Evolutionary conservation across 768 basidiomycete genomes (phyloP), one percentile per base, ranked within the genome.

Genomic region (Auriscalpium vulgare): DNA sequence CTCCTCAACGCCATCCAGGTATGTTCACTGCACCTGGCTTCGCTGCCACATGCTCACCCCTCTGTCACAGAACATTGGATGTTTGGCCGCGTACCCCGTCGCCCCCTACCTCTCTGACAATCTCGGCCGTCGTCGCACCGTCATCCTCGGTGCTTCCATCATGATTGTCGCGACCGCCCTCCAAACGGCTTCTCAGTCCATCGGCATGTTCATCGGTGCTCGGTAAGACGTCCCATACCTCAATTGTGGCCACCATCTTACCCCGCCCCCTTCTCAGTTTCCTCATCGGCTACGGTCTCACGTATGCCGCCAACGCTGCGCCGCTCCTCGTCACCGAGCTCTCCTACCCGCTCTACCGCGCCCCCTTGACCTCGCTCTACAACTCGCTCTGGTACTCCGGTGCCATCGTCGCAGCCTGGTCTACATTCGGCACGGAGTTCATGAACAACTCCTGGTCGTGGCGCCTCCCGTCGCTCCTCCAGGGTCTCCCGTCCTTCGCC

Each of bases 281-380:
- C 59, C 55, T 70, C 59, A 69, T 77, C 51, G 76, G 76, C 10
- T 75, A 78, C 57, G 75, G 76, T 21, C 68, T 72, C 44, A 68
- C 71, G 5, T 74, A 78, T 56, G 71, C 73, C 49, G 51, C 52
- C 10, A 69, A 68, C 49, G 71, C 78, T 37, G 76, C 80, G 4
- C 79, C 79, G 7, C 64, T 80, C 21, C 71, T 81, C 16, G 68
- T 80, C 56, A 75, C 77, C 40, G 79, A 82, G 67, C 62, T 81
- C 17, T 72, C 78, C 1, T 78, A 78, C 62, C 78, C 77, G 11
- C 72, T 75, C 9, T 75, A 80, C 59, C 76, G 78, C 43, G 75
- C 68, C 11, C 71, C 70, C 2, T 55, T 76, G 51, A 81, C 78
- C 10, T 74, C 75, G 13, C 62, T 72, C 35, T 77, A 75, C 63